Evolutionary conservation across 495 filamentous ascomycete species (phyloP).

Genomic region (Tetracladium setigerum): DNA sequence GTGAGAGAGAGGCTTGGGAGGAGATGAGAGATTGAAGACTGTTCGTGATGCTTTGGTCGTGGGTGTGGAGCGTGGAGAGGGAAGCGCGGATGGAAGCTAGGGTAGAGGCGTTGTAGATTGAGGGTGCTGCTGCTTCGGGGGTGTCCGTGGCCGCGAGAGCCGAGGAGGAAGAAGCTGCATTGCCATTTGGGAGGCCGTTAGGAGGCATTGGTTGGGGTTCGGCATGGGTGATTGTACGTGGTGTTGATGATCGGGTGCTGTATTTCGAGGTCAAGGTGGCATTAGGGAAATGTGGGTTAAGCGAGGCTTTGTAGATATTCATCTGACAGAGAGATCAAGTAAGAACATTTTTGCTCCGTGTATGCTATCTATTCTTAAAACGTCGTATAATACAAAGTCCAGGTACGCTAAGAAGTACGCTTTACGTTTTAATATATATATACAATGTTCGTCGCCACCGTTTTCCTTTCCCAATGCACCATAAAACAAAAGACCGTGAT

Average conservation of each 20-base stretch:
- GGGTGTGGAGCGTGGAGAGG: slow-evolving; percentile 63
- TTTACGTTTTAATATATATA: slow-evolving; percentile 2
- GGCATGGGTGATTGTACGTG: slow-evolving; percentile 9
- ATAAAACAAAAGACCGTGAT: background rate
- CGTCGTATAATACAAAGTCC: no score
- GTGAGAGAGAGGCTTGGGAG: slow-evolving; percentile 75
- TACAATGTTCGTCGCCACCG: background rate
- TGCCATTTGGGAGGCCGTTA: slow-evolving; percentile 21
- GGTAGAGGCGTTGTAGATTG: slow-evolving; percentile 63
- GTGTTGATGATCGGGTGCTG: no score
- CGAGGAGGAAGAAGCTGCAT: background rate
- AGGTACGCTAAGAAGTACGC: no score
- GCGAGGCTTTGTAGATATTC: no score
- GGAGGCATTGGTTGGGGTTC: slow-evolving; percentile 22
- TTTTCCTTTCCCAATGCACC: background rate
- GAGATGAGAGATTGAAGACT: slow-evolving; percentile 68
- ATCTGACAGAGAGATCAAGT: no score
- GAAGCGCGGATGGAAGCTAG: slow-evolving; percentile 71
- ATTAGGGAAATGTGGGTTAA: no score
- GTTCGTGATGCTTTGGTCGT: slow-evolving; percentile 65
- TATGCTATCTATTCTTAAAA: no score
- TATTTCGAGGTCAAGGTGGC: no score
- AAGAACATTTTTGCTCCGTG: no score
- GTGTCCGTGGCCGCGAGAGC: background rate
- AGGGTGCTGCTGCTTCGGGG: slow-evolving; percentile 14